phyloP scores from a whole-genome alignment of 2,329 filamentous ascomycete species.

The Monosporascus sp. region DNA sequence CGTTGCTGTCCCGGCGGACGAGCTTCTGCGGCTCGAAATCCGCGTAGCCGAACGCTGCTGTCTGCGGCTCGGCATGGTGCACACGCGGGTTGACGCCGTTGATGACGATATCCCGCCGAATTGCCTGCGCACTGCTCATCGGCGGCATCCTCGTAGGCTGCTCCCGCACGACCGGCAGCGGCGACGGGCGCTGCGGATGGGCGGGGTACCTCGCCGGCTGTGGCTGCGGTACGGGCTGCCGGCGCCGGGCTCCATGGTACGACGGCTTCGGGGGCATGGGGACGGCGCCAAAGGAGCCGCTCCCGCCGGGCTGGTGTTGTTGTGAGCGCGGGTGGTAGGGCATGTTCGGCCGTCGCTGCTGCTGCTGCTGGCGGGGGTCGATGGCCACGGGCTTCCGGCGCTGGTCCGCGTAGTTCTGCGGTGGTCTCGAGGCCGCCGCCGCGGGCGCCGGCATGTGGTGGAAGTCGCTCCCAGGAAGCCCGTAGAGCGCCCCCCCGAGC shows the following conservation, averaged over 20 bases:
- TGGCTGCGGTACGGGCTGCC: not conserved
- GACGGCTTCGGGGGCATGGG: not conserved
- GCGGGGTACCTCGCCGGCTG: not conserved
- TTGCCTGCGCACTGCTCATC: conserved; percentile 1
- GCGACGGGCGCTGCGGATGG: not conserved
- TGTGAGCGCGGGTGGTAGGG: not conserved
- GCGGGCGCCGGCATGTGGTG: conserved; percentile 11
- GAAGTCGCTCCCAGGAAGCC: conserved; percentile 16
- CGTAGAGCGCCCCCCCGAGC: conserved; percentile 7
- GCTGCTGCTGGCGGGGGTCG: not conserved
- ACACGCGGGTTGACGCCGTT: not conserved
- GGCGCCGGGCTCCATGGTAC: not conserved
- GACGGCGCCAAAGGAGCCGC: not conserved
- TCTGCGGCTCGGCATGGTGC: not conserved
- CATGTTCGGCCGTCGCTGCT: not conserved
- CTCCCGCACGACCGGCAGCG: not conserved
- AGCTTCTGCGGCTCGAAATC: not conserved
- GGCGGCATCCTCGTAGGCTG: conserved; percentile 4
- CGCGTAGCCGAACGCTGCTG: not conserved
- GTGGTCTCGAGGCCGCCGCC: not conserved
- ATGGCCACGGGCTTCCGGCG: not conserved
- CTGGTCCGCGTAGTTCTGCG: not conserved
- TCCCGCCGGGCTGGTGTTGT: not conserved
- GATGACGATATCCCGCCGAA: not conserved
- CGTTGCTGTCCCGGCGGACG: conserved; percentile 19